Evolutionary conservation across 2,329 filamentous ascomycete genomes (phyloP).

Genomic region (Sclerotinia subarctica): DNA sequence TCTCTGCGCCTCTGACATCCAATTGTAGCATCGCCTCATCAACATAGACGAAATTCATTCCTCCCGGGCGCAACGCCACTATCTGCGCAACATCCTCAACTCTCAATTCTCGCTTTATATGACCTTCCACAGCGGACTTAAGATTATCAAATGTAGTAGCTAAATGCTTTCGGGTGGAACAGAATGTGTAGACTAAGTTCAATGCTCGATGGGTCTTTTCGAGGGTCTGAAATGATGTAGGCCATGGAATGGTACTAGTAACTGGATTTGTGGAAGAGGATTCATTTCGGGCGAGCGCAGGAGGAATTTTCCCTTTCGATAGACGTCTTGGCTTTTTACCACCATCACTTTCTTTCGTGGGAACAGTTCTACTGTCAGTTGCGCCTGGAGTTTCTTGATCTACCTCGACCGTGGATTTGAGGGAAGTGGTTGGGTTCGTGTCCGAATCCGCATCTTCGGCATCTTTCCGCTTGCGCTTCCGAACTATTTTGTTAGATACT

Average conservation of each 20-base stretch:
- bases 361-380: conserved; percentile 43
- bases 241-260: conserved; percentile 54
- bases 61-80: conserved; percentile 70
- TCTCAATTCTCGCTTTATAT: conserved; percentile 67
- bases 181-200: conserved; percentile 93
- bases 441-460: conserved; percentile 30
- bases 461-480: conserved; percentile 42
- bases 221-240: conserved; percentile 67
- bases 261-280: conserved; percentile 32
- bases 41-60: conserved; percentile 81
- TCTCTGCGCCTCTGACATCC: conserved; percentile 66
- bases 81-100: conserved; percentile 81
- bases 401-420: neutral
- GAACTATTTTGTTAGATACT: conserved; percentile 43
- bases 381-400: conserved; percentile 15
- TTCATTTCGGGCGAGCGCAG: conserved; percentile 28
- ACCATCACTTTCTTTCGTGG: conserved; percentile 57
- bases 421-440: neutral
- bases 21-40: conserved; percentile 81
- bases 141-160: conserved; percentile 90
- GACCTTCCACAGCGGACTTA: conserved; percentile 76
- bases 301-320: conserved; percentile 38
- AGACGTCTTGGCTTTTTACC: conserved; percentile 45
- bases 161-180: conserved; percentile 86
- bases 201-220: conserved; percentile 77